Conservation (phyloP, 2,329 filamentous ascomycete genomes). For the Exophiala viscosa region DNA sequence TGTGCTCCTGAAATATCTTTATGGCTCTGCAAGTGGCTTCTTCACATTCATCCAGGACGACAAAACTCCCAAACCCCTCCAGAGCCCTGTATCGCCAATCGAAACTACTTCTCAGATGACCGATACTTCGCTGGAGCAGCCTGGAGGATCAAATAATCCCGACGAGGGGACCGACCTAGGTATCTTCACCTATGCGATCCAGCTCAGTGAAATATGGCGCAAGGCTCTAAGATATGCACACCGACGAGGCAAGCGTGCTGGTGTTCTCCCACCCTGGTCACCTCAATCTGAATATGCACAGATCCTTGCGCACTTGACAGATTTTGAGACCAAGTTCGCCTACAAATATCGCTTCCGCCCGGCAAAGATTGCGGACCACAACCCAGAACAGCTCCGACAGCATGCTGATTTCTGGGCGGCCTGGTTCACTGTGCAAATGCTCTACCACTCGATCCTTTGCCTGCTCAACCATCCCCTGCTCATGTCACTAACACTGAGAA, state of each 20-base stretch:
- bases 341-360: slow-evolving; percentile 50
- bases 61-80: slow-evolving; percentile 13
- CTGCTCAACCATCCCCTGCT: slow-evolving; percentile 55
- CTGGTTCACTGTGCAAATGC: slow-evolving; percentile 51
- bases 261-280: slow-evolving; percentile 45
- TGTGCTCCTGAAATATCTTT: slow-evolving; percentile 42
- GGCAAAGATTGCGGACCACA: slow-evolving; percentile 45
- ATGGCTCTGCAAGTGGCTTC: slow-evolving; percentile 32
- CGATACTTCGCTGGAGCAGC: slow-evolving; percentile 16
- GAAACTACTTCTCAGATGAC: slow-evolving; percentile 18
- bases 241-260: slow-evolving; percentile 42
- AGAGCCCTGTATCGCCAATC: slow-evolving; percentile 12
- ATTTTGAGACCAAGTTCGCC: slow-evolving; percentile 51
- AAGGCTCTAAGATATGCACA: slow-evolving; percentile 48
- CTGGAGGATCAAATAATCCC: slow-evolving; percentile 3
- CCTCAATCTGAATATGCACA: slow-evolving; percentile 51
- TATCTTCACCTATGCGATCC: slow-evolving; percentile 46
- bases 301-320: slow-evolving; percentile 50
- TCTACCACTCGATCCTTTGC: slow-evolving; percentile 53
- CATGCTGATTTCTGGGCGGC: slow-evolving; percentile 53
- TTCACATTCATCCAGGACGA: slow-evolving; percentile 18
- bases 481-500: slow-evolving; percentile 51
- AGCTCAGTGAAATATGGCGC: slow-evolving; percentile 48
- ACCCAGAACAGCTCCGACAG: slow-evolving; percentile 41
- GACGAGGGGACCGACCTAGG: slow-evolving; percentile 29